Conservation (phyloP, 345 rosid genomes). For the Eucalyptus curtisii region DNA sequence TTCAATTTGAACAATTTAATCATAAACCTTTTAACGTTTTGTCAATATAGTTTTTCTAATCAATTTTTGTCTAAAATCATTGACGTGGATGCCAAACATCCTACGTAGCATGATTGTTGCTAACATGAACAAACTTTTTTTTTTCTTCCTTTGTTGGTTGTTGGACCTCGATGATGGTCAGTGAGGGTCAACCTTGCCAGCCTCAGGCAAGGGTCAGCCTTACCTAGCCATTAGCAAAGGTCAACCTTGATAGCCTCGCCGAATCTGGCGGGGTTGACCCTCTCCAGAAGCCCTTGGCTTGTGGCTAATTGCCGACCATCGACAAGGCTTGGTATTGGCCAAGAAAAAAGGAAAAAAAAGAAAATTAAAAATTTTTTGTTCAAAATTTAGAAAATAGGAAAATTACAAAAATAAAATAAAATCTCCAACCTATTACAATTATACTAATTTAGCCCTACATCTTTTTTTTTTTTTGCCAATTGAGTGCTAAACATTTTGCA, state of each 20-base stretch:
- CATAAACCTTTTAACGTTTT: rapidly evolving
- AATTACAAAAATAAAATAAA: too few species aligned
- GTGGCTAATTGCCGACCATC: too few species aligned
- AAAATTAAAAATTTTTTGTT: too few species aligned
- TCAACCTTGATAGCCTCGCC: too few species aligned
- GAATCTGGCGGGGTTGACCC: rapidly evolving
- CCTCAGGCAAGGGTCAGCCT: rapidly evolving
- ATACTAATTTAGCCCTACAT: rapidly evolving
- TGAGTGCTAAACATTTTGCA: rapidly evolving
- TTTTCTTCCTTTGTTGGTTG: rapidly evolving
- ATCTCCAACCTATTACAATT: too few species aligned
- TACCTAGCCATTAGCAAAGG: too few species aligned
- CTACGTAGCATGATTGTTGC: rapidly evolving
- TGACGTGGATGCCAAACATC: rapidly evolving
- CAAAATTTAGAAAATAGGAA: too few species aligned
- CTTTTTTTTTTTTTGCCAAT: rapidly evolving
- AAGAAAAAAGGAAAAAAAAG: too few species aligned
- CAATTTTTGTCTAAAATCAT: rapidly evolving
- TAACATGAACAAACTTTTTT: rapidly evolving
- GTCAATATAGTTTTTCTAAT: rapidly evolving
- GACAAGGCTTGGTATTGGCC: too few species aligned
- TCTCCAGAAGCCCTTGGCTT: too few species aligned
- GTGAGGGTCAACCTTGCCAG: rapidly evolving
- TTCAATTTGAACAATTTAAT: rapidly evolving
- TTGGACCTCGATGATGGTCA: not conserved